Evolutionary conservation across 306 rosid species (phyloP).

Genomic region (Herpetospermum pedunculosum): DNA sequence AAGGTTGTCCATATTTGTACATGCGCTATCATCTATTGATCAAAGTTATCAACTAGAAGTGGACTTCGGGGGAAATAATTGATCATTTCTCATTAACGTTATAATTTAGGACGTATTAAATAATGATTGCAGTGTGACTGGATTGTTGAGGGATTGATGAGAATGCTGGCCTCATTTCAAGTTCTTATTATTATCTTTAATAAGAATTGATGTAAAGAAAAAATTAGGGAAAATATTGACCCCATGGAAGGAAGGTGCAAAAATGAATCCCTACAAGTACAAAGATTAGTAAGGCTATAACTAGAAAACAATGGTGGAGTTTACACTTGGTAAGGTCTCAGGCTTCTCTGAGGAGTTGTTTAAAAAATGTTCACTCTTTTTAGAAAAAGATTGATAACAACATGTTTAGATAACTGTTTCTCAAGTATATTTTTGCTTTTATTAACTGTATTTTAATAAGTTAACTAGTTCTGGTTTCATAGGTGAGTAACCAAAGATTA

Average conservation of each 20-base stretch:
- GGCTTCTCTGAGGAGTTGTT: not conserved
- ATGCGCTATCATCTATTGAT: not conserved
- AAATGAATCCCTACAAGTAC: not conserved
- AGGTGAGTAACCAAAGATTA: constrained; percentile 65
- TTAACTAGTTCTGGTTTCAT: not conserved
- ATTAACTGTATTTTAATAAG: not conserved
- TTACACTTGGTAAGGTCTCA: not conserved
- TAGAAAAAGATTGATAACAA: not conserved
- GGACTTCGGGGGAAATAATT: not conserved
- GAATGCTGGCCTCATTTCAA: not conserved
- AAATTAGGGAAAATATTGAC: not conserved
- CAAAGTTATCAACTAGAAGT: not conserved
- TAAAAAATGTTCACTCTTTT: not conserved
- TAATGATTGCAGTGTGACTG: not conserved
- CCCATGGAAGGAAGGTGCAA: not conserved
- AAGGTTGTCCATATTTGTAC: not conserved
- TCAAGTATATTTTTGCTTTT: not conserved
- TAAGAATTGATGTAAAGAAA: not conserved
- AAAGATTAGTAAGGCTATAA: not conserved
- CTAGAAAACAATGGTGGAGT: not conserved
- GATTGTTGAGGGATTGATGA: not conserved
- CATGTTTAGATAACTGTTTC: not conserved
- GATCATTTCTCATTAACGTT: not conserved
- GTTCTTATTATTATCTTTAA: not conserved
- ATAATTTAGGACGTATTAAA: not conserved